phyloP scores from a whole-genome alignment of 345 rosid genomes.

The Balakata baccata region DNA sequence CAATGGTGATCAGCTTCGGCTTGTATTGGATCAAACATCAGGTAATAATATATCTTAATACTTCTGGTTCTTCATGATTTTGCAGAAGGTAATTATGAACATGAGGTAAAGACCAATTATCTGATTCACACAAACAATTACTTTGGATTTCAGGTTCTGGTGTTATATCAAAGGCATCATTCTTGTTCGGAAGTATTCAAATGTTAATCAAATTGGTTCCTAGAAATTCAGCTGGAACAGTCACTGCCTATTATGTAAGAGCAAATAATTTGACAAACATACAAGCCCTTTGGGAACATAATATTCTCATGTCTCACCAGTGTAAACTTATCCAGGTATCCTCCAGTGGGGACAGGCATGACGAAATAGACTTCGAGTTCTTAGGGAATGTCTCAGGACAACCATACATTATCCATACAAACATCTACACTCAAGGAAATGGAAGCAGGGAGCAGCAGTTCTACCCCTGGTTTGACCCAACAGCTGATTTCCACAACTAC shows the following conservation, averaged over 20 bases:
- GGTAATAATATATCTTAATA: constrained; percentile 26
- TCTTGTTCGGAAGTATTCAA: constrained; percentile 70
- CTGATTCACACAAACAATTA: neutral
- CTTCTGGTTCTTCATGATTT: neutral
- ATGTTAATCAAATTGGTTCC: constrained; percentile 80
- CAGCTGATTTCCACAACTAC: constrained; percentile 70
- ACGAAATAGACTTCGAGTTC: constrained; percentile 77
- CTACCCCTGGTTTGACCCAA: constrained; percentile 56
- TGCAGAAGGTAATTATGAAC: neutral
- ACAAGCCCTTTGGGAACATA: no score
- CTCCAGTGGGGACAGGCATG: constrained; percentile 53
- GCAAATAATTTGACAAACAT: neutral
- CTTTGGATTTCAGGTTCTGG: constrained; percentile 45
- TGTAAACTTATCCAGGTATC: constrained; percentile 42
- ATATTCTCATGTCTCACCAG: neutral
- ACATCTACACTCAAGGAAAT: constrained; percentile 55
- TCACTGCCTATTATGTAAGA: constrained; percentile 62
- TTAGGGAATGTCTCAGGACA: constrained; percentile 64
- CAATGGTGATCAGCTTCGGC: constrained; percentile 45
- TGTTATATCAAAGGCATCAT: constrained; percentile 51
- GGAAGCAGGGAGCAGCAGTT: constrained; percentile 68
- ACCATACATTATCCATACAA: constrained; percentile 69
- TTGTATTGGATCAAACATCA: constrained; percentile 57
- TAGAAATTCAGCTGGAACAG: constrained; percentile 83
- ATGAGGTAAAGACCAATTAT: neutral